These are phyloP conservation scores for Manihot esculenta DNA, from an alignment of 441 rosid genomes.

Conservation along the genomic window DNA sequence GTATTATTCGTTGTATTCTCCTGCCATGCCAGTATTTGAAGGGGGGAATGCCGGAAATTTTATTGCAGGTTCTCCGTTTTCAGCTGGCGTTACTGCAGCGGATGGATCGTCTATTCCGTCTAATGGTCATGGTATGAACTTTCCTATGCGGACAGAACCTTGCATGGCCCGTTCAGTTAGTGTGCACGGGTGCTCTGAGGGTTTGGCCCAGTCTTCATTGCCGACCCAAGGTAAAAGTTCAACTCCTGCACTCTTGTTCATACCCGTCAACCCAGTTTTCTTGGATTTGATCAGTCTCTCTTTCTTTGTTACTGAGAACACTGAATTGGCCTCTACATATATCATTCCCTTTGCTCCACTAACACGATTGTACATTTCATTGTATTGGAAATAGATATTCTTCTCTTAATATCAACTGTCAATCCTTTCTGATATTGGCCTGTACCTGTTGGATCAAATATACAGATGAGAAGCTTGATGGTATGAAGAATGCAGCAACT, in stretches of 20 bases:
- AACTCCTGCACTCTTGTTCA: background rate
- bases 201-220: conserved; percentile 36
- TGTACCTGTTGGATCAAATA: conserved; percentile 19
- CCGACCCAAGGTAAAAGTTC: conserved; percentile 53
- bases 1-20: conserved; percentile 68
- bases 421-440: conserved; percentile 17
- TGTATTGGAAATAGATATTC: background rate
- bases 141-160: conserved; percentile 54
- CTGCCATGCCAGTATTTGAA: conserved; percentile 61
- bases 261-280: background rate
- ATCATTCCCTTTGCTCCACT: background rate
- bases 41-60: conserved; percentile 49
- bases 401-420: background rate
- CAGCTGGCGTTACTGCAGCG: conserved; percentile 62
- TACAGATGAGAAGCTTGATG: conserved; percentile 53
- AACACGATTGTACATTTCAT: background rate
- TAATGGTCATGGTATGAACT: conserved; percentile 35
- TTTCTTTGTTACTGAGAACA: conserved; percentile 6
- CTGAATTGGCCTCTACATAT: background rate
- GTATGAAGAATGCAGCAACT: conserved; percentile 55
- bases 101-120: conserved; percentile 47
- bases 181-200: conserved; percentile 86
- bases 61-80: conserved; percentile 67
- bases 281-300: background rate
- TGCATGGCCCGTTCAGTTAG: conserved; percentile 92